A percentile compares a stretch with the other conserved stretches of the same genome.
Evolutionary conservation across 768 basidiomycete species (phyloP).

Genomic region (Peribolospora kevripleyi): DNA sequence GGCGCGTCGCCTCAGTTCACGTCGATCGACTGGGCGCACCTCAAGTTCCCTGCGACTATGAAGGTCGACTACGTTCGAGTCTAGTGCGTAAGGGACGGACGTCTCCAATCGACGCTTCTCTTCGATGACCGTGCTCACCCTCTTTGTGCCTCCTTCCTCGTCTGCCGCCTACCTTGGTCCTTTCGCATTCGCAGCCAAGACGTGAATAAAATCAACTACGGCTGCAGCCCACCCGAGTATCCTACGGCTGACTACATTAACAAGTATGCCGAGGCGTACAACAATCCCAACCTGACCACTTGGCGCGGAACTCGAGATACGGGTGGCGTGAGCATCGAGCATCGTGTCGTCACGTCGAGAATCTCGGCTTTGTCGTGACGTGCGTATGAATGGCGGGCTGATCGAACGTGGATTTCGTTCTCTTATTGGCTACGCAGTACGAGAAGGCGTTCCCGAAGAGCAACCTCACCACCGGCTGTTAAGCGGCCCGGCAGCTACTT

Average conservation of each 20-base stretch:
- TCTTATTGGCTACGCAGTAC: too few relatives aligned
- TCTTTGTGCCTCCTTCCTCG: conserved; percentile 7
- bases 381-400: too few relatives aligned
- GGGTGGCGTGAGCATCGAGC: conserved; percentile 1
- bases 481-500: too few relatives aligned
- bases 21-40: conserved; percentile 35
- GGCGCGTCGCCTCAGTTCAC: conserved; percentile 46
- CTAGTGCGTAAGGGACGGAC: conserved; percentile 20
- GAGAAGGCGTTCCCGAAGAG: too few relatives aligned
- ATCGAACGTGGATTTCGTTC: too few relatives aligned
- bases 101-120: conserved; percentile 1
- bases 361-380: too few relatives aligned
- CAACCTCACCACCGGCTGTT: too few relatives aligned
- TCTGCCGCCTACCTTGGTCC: too few relatives aligned
- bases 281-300: conserved; percentile 16
- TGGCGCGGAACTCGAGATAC: conserved; percentile 25
- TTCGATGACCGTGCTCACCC: neutral
- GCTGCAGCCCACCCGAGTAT: conserved; percentile 51
- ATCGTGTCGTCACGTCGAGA: conserved; percentile 18
- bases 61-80: conserved; percentile 68
- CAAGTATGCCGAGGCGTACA: conserved; percentile 16
- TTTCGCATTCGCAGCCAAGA: conserved; percentile 27
- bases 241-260: conserved; percentile 52
- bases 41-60: conserved; percentile 57
- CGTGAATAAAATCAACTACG: conserved; percentile 35